These are phyloP conservation scores for Alternaria brassicae DNA, from an alignment of 2,329 filamentous ascomycete genomes.

Conservation along the genomic window DNA sequence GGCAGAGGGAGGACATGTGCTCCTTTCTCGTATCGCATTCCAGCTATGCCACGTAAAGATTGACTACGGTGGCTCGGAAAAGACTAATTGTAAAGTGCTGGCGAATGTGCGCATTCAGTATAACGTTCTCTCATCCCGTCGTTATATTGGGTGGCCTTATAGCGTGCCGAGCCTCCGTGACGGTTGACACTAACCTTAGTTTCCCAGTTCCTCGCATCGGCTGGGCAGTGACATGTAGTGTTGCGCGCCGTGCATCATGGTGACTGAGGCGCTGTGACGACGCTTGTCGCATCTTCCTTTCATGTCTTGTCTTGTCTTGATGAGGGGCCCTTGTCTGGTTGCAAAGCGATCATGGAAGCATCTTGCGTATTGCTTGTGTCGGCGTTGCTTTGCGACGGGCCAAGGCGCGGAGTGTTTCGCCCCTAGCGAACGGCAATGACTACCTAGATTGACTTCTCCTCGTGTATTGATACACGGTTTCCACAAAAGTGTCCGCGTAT, in stretches of 20 bases:
- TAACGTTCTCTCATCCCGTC: background rate
- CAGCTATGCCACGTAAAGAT: background rate
- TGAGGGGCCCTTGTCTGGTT: background rate
- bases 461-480: background rate
- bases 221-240: background rate
- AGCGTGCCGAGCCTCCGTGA: background rate
- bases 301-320: background rate
- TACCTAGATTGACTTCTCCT: background rate
- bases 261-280: background rate
- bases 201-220: background rate
- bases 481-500: background rate
- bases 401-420: conserved; percentile 3
- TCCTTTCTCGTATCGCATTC: background rate
- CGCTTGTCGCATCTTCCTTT: conserved; percentile 2
- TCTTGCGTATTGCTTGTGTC: background rate
- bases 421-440: background rate
- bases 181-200: background rate
- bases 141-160: background rate
- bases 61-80: background rate
- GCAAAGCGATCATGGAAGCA: background rate
- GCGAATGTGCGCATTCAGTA: background rate
- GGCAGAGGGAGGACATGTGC: background rate
- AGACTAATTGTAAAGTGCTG: background rate
- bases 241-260: background rate
- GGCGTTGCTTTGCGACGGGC: background rate